These are phyloP conservation scores for Mycosphaerella sp. DNA, from an alignment of 2,329 filamentous ascomycete species.

Conservation along the genomic window DNA sequence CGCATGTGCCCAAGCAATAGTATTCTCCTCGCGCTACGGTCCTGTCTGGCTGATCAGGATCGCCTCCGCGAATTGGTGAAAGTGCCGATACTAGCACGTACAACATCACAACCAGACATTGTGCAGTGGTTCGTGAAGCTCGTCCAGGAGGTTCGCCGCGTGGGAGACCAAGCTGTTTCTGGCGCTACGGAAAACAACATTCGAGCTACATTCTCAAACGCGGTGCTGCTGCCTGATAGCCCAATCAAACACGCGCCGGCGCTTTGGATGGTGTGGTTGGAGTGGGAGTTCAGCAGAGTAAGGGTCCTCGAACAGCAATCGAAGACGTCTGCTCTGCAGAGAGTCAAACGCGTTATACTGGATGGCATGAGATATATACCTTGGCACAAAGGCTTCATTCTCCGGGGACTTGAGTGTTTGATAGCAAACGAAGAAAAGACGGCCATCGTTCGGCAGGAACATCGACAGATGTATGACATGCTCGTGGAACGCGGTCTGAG, in stretches of 20 bases:
- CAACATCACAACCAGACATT: constrained; percentile 32
- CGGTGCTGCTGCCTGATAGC: constrained; percentile 31
- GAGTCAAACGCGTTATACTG: constrained; percentile 50
- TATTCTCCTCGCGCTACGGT: constrained; percentile 64
- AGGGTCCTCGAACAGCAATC: constrained; percentile 3
- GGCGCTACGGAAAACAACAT: constrained; percentile 28
- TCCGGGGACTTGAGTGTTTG: constrained; percentile 49
- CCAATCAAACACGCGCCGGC: constrained; percentile 28
- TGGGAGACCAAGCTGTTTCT: constrained; percentile 25
- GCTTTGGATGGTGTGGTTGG: constrained; percentile 29
- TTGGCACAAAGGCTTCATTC: constrained; percentile 56
- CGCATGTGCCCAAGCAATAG: constrained; percentile 66
- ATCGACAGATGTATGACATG: neutral
- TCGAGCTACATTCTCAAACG: constrained; percentile 45
- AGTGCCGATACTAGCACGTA: constrained; percentile 10
- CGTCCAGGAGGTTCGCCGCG: constrained; percentile 47
- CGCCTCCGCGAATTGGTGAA: constrained; percentile 63
- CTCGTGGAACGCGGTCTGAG: neutral
- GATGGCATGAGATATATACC: constrained; percentile 52
- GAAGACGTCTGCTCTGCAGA: constrained; percentile 32
- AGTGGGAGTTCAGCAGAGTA: constrained; percentile 21
- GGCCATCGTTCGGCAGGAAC: neutral
- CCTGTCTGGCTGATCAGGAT: constrained; percentile 70
- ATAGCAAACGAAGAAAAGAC: neutral
- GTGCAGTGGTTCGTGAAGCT: constrained; percentile 51